Evolutionary conservation across 2,329 filamentous ascomycete species (phyloP).

Genomic region (Fusarium beomiforme): DNA sequence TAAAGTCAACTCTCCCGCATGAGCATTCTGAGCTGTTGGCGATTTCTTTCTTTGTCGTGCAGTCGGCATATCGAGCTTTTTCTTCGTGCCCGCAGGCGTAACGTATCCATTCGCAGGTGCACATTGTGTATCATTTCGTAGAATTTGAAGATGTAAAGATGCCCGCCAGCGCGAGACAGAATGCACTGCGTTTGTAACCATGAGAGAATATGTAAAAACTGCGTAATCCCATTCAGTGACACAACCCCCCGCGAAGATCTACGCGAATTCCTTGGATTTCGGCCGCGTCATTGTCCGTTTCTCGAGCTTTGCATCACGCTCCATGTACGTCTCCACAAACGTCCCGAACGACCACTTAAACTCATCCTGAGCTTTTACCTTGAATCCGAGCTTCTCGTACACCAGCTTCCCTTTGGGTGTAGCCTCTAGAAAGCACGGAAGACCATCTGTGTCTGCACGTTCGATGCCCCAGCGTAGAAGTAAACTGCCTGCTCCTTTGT

Average conservation of each 20-base stretch:
- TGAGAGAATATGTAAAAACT: not conserved
- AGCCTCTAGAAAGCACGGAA: conserved; percentile 61
- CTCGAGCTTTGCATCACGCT: conserved; percentile 38
- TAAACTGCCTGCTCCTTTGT: conserved; percentile 55
- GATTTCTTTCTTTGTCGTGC: conserved; percentile 27
- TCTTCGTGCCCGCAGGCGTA: conserved; percentile 36
- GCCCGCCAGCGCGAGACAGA: not conserved
- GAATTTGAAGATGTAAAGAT: not conserved
- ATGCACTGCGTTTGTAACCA: not conserved
- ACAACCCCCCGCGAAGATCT: conserved; percentile 7
- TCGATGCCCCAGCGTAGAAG: conserved; percentile 60
- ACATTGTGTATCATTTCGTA: conserved; percentile 32
- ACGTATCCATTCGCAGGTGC: conserved; percentile 26
- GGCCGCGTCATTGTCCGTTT: conserved; percentile 16
- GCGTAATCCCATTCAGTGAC: conserved; percentile 11
- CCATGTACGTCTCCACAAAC: conserved; percentile 51
- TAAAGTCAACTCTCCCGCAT: conserved; percentile 34
- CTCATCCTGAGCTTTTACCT: conserved; percentile 48
- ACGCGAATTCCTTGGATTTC: conserved; percentile 11
- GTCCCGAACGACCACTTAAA: conserved; percentile 47
- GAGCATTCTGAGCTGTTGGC: conserved; percentile 19
- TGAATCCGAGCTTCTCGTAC: conserved; percentile 61
- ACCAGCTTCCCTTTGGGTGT: conserved; percentile 57
- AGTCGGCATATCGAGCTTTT: conserved; percentile 30
- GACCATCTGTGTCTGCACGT: conserved; percentile 54